Percentiles rank a stretch among this genome's conserved stretches.
These are phyloP conservation scores for Mycena indigotica DNA, from an alignment of 768 basidiomycete species.

Conservation along the genomic window DNA sequence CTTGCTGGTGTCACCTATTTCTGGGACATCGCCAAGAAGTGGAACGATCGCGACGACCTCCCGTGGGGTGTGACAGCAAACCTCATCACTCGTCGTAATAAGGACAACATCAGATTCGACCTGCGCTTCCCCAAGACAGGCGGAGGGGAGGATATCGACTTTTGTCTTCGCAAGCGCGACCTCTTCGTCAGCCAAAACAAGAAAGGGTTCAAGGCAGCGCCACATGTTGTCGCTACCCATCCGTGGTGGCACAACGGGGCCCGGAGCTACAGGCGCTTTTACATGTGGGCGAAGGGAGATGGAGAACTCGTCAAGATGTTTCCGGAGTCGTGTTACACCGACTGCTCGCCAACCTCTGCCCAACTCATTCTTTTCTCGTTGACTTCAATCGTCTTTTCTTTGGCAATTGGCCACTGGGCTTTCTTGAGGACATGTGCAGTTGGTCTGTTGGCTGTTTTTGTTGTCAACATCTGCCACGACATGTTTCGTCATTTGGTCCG, in stretches of 20 bases:
- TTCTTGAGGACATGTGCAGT: slow-evolving; percentile 25
- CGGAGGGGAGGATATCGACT: slow-evolving; percentile 66
- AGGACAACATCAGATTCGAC: slow-evolving; percentile 50
- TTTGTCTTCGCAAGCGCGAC: slow-evolving; percentile 50
- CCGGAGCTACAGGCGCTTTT: slow-evolving; percentile 52
- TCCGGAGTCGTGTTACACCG: slow-evolving; percentile 48
- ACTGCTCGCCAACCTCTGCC: slow-evolving; percentile 18
- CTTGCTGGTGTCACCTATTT: slow-evolving; percentile 61
- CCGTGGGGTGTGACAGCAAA: slow-evolving; percentile 70
- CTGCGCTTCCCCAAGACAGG: slow-evolving; percentile 61
- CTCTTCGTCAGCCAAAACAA: slow-evolving; percentile 35
- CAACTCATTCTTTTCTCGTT: background rate
- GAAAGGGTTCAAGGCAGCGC: slow-evolving; percentile 51
- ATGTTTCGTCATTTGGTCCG: slow-evolving; percentile 48
- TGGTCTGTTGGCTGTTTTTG: slow-evolving; percentile 31
- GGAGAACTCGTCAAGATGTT: slow-evolving; percentile 51
- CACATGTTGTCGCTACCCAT: slow-evolving; percentile 52
- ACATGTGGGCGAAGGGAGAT: slow-evolving; percentile 62
- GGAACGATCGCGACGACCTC: slow-evolving; percentile 38
- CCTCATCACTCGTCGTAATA: slow-evolving; percentile 50
- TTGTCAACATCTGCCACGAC: slow-evolving; percentile 51
- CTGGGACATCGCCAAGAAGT: slow-evolving; percentile 61
- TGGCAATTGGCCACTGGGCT: slow-evolving; percentile 33
- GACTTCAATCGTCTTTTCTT: slow-evolving; percentile 52
- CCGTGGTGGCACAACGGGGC: slow-evolving; percentile 58